phyloP scores from a whole-genome alignment of 2,329 filamentous ascomycete genomes.

The Gaeumannomyces sp. region DNA sequence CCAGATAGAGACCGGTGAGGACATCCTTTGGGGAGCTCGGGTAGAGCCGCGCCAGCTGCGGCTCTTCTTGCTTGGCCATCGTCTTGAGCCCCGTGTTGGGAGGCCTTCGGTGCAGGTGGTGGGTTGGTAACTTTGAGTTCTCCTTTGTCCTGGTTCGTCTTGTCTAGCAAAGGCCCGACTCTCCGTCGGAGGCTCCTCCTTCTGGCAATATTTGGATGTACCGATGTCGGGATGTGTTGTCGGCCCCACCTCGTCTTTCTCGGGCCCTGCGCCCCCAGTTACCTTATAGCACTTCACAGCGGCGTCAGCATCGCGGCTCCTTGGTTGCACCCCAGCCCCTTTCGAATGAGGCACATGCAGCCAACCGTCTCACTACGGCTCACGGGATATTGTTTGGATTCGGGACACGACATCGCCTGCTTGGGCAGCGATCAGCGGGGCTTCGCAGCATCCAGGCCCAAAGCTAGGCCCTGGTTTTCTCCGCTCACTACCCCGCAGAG shows the following conservation, averaged over 20 bases:
- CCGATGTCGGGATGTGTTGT: neutral
- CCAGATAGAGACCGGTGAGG: slow-evolving; percentile 43
- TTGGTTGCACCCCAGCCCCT: neutral
- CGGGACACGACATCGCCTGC: too few relatives aligned
- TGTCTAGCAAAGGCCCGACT: too few relatives aligned
- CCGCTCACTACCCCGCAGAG: neutral
- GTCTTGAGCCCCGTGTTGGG: neutral
- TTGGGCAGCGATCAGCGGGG: too few relatives aligned
- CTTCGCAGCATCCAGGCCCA: neutral
- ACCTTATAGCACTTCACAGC: neutral
- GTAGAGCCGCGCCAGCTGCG: slow-evolving; percentile 6
- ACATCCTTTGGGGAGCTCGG: slow-evolving; percentile 24
- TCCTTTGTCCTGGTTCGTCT: too few relatives aligned
- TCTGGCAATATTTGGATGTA: neutral
- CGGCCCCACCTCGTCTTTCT: too few relatives aligned
- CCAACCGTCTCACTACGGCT: too few relatives aligned
- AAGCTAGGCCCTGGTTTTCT: neutral
- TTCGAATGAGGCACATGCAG: too few relatives aligned
- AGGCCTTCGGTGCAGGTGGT: too few relatives aligned
- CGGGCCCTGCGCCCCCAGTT: too few relatives aligned
- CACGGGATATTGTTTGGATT: too few relatives aligned
- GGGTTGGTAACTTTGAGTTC: too few relatives aligned
- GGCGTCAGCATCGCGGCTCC: neutral
- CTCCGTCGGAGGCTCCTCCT: too few relatives aligned
- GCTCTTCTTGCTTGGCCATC: neutral